These are phyloP conservation scores for Tetraselmis chui DNA, from an alignment of 139 green algal species.

Conservation along the genomic window DNA sequence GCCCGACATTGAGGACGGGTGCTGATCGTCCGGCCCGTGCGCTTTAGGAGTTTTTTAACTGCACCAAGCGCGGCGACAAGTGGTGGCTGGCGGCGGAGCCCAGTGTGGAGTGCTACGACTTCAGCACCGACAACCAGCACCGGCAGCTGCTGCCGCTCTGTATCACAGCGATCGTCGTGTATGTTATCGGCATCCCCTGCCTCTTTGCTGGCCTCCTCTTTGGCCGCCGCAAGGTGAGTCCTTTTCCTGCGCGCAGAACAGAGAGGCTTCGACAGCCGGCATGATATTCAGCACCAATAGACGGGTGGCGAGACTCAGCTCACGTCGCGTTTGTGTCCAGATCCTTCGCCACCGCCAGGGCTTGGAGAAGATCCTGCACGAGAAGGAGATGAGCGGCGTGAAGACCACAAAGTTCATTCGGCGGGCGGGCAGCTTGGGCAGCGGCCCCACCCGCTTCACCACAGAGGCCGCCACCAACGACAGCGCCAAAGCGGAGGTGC, in stretches of 20 bases:
- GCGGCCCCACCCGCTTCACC: not conserved
- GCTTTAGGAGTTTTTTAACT: not conserved
- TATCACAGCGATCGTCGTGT: not conserved
- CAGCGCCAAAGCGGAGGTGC: not conserved
- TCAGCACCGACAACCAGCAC: not conserved
- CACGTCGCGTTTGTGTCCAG: too few species aligned
- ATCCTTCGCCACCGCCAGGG: not conserved
- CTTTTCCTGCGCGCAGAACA: not conserved
- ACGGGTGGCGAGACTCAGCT: too few species aligned
- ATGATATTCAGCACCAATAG: too few species aligned
- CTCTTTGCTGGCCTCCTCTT: not conserved
- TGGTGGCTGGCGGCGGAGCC: not conserved
- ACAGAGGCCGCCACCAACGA: not conserved
- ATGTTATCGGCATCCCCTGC: not conserved
- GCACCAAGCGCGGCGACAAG: not conserved
- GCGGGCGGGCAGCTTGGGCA: too few species aligned
- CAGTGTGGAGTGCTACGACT: not conserved
- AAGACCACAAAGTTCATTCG: not conserved
- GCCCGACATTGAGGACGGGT: too few species aligned
- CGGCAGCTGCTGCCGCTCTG: not conserved
- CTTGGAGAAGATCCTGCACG: not conserved
- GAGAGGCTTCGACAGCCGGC: too few species aligned
- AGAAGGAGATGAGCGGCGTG: not conserved
- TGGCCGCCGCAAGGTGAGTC: not conserved
- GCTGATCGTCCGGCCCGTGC: too few species aligned